These are phyloP conservation scores for Forsythia suspensa DNA, from an alignment of 257 asterid species.

Conservation along the genomic window DNA sequence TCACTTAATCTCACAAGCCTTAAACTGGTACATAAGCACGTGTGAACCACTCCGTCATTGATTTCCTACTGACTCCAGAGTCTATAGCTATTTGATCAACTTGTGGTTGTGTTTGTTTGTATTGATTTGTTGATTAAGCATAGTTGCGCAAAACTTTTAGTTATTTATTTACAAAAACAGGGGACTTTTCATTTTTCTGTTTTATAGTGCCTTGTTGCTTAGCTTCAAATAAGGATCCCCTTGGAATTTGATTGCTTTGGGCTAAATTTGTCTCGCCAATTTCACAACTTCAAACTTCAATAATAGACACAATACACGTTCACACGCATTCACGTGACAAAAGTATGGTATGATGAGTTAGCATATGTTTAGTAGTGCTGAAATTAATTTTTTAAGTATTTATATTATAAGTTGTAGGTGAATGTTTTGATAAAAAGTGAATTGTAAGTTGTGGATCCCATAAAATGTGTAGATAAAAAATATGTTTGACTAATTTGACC, in stretches of 20 bases:
- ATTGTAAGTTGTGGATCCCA: too few species aligned
- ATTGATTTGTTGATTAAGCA: constrained; percentile 27
- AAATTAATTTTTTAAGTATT: too few species aligned
- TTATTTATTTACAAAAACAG: constrained; percentile 37
- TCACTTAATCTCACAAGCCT: background rate
- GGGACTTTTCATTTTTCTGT: constrained; percentile 21
- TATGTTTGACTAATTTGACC: too few species aligned
- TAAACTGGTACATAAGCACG: background rate
- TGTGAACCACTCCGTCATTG: constrained; percentile 32
- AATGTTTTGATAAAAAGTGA: too few species aligned
- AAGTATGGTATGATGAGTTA: background rate
- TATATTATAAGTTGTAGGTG: too few species aligned
- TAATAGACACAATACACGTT: constrained; percentile 24
- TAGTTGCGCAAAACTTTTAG: constrained; percentile 10
- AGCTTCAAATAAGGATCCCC: constrained; percentile 41
- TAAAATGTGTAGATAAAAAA: too few species aligned
- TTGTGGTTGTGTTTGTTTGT: constrained; percentile 38
- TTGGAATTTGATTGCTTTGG: constrained; percentile 5
- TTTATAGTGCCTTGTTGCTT: constrained; percentile 39
- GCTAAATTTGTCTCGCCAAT: constrained; percentile 37
- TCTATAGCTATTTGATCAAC: constrained; percentile 21
- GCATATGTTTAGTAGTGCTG: too few species aligned
- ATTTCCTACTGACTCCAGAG: constrained; percentile 23
- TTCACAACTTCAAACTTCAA: constrained; percentile 31
- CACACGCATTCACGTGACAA: constrained; percentile 16